phyloP scores from a whole-genome alignment of 345 rosid genomes.

The Rhodamnia argentea region DNA sequence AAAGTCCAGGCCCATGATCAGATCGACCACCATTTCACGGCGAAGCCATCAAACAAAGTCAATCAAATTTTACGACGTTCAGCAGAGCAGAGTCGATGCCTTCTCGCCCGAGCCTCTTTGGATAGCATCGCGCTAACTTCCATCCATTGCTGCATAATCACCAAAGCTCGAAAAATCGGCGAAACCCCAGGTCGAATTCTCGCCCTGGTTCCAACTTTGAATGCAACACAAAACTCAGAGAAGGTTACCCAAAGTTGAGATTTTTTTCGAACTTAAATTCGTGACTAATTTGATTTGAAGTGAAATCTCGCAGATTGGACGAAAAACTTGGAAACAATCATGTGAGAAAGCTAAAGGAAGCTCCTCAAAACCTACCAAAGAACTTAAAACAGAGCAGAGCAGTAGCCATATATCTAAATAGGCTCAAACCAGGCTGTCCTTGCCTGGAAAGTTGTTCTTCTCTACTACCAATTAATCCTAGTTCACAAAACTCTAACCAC shows the following conservation, averaged over 20 bases:
- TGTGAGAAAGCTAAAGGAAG: background rate
- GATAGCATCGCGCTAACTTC: too few species aligned
- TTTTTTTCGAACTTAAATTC: background rate
- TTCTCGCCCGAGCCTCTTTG: too few species aligned
- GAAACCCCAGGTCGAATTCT: background rate
- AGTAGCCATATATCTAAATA: background rate
- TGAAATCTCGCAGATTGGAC: background rate
- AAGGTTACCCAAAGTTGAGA: background rate
- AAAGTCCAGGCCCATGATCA: too few species aligned
- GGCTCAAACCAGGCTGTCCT: background rate
- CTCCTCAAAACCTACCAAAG: background rate
- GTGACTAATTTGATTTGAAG: background rate
- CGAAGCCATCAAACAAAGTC: too few species aligned
- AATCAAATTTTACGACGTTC: too few species aligned
- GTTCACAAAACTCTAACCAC: background rate
- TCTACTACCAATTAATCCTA: background rate
- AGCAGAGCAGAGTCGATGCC: too few species aligned
- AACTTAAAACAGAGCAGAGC: background rate
- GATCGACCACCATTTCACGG: too few species aligned
- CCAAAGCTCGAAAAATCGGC: too few species aligned
- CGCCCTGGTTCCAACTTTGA: background rate
- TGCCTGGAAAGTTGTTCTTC: background rate
- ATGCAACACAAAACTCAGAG: background rate
- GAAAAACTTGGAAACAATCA: background rate
- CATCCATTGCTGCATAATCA: too few species aligned